A percentile compares a stretch with the other conserved stretches of the same genome.
Conservation (phyloP, 495 filamentous ascomycete genomes). For the Tuber umbilicatum region DNA sequence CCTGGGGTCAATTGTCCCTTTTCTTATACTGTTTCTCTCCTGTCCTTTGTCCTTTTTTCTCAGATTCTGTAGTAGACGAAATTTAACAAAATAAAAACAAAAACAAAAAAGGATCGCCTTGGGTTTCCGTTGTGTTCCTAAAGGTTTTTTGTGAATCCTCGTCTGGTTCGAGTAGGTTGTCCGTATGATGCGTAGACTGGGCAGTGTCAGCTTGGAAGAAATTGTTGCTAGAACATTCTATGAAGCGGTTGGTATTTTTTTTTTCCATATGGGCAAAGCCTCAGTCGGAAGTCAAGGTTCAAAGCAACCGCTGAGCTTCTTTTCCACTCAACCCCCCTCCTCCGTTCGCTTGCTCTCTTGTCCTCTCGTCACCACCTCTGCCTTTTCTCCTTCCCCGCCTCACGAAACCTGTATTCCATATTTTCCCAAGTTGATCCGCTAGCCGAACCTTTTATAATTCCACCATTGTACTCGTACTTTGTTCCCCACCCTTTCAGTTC, state of each 20-base stretch:
- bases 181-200: neutral
- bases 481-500: neutral
- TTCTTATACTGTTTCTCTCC: constrained; percentile 6
- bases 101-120: neutral
- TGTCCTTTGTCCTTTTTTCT: constrained; percentile 17
- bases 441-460: neutral
- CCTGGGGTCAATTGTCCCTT: constrained; percentile 12
- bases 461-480: neutral
- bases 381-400: constrained; percentile 11
- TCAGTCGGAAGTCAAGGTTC: neutral
- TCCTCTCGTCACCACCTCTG: constrained; percentile 2
- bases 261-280: constrained; percentile 10
- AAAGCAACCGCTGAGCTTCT: neutral
- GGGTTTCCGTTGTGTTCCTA: neutral
- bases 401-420: neutral
- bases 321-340: constrained; percentile 12
- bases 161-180: neutral
- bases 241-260: constrained; percentile 20
- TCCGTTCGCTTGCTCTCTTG: constrained; percentile 15
- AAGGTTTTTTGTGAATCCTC: neutral
- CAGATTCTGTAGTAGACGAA: constrained; percentile 25
- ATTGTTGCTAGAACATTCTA: constrained; percentile 39
- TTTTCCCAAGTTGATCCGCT: neutral
- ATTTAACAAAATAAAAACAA: neutral
- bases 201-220: constrained; percentile 15